These are phyloP conservation scores for Xylariaceae sp. DNA, from an alignment of 2,329 filamentous ascomycete species.

Conservation along the genomic window DNA sequence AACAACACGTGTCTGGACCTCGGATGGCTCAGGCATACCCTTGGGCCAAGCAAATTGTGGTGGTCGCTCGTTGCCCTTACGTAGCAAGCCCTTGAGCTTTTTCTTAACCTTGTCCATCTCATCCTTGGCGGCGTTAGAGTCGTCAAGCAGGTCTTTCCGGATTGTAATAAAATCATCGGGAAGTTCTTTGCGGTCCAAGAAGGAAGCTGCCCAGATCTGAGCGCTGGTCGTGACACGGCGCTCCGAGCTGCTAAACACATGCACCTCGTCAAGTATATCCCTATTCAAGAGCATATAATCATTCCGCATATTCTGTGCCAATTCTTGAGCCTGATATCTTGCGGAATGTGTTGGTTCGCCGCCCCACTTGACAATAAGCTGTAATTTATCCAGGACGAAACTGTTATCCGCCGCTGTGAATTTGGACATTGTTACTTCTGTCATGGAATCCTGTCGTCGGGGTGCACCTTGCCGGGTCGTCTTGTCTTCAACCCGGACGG, in stretches of 20 bases:
- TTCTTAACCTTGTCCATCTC: slow-evolving; percentile 99
- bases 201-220: slow-evolving; percentile 90
- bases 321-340: slow-evolving; percentile 89
- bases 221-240: slow-evolving; percentile 91
- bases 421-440: slow-evolving; percentile 85
- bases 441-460: slow-evolving; percentile 76
- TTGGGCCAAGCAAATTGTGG: slow-evolving; percentile 98
- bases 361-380: slow-evolving; percentile 98
- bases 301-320: slow-evolving; percentile 93
- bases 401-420: slow-evolving; percentile 92
- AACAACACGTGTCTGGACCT: slow-evolving; percentile 87
- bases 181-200: slow-evolving; percentile 81
- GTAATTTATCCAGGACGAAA: slow-evolving; percentile 88
- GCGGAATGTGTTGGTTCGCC: slow-evolving; percentile 97
- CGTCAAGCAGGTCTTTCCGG: slow-evolving; percentile 90
- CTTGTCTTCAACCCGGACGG: slow-evolving; percentile 20
- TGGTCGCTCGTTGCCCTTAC: slow-evolving; percentile 88
- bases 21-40: slow-evolving; percentile 88
- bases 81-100: slow-evolving; percentile 88
- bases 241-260: slow-evolving; percentile 94
- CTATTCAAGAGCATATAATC: slow-evolving; percentile 90
- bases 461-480: slow-evolving; percentile 41
- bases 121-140: slow-evolving; percentile 97
- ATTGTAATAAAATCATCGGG: slow-evolving; percentile 82
- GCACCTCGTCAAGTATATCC: slow-evolving; percentile 85